Evolutionary conservation across 1,284 basidiomycete species (phyloP).

Genomic region (Takashimella koratensis): DNA sequence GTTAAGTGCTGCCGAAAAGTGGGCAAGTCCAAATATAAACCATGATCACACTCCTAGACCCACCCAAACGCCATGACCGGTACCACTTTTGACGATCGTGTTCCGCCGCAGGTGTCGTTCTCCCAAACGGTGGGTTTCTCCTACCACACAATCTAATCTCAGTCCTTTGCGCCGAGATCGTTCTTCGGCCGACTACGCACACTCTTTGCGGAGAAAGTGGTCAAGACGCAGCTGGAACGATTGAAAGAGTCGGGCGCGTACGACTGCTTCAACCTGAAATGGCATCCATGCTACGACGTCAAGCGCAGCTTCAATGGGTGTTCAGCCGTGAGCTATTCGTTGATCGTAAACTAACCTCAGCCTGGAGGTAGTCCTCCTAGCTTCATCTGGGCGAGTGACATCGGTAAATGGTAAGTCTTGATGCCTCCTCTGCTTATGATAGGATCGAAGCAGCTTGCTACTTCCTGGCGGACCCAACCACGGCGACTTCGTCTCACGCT

Average conservation of each 20-base stretch:
- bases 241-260: slow-evolving; percentile 21
- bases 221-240: slow-evolving; percentile 22
- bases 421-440: too few species aligned
- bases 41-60: too few species aligned
- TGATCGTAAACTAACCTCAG: slow-evolving; percentile 6
- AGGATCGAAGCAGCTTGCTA: slow-evolving; percentile 27
- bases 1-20: too few species aligned
- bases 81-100: too few species aligned
- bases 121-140: too few species aligned
- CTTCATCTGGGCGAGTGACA: slow-evolving; percentile 21
- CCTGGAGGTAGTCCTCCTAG: slow-evolving; percentile 13
- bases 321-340: background rate
- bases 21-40: too few species aligned
- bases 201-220: slow-evolving; percentile 15
- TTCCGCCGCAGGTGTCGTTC: too few species aligned
- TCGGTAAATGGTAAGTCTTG: slow-evolving; percentile 20
- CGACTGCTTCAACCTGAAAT: slow-evolving; percentile 18
- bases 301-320: slow-evolving; percentile 11
- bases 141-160: too few species aligned
- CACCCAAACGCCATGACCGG: too few species aligned
- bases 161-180: too few species aligned
- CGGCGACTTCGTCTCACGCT: slow-evolving; percentile 3
- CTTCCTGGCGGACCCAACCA: slow-evolving; percentile 14
- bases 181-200: slow-evolving; percentile 20
- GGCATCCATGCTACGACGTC: slow-evolving; percentile 18